A percentile compares a stretch with the other conserved stretches of the same genome.
Evolutionary conservation across 106 monocot genomes (phyloP).

Genomic region (Gastrodia elata): DNA sequence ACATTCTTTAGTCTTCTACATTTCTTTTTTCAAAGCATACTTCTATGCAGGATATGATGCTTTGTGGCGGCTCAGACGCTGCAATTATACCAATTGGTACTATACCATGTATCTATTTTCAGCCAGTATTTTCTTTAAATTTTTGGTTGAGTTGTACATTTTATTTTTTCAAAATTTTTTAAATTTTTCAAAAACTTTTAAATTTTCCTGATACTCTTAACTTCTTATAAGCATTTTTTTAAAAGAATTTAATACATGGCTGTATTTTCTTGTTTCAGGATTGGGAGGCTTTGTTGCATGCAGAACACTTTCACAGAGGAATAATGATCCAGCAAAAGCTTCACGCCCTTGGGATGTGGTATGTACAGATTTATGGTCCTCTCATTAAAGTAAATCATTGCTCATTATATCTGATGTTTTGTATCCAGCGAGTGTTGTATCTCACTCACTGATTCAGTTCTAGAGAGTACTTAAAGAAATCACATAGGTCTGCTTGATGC

Average conservation of each 20-base stretch:
- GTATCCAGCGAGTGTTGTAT: background rate
- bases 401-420: background rate
- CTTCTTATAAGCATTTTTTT: background rate
- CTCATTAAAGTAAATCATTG: background rate
- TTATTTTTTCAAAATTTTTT: background rate
- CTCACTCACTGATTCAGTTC: background rate
- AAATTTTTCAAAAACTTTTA: background rate
- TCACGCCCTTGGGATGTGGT: constrained; percentile 97
- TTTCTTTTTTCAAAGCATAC: background rate
- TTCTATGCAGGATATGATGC: constrained; percentile 79
- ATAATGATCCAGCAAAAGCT: constrained; percentile 81
- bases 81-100: constrained; percentile 89
- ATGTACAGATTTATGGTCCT: constrained; percentile 12
- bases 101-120: background rate
- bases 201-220: background rate
- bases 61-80: constrained; percentile 97
- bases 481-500: background rate
- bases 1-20: background rate
- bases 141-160: background rate
- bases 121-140: background rate
- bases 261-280: constrained; percentile 28
- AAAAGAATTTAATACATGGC: background rate
- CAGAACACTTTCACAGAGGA: constrained; percentile 87
- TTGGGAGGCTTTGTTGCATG: constrained; percentile 97
- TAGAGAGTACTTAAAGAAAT: background rate